These are phyloP conservation scores for Fusarium fujikuroi DNA, from an alignment of 2,329 filamentous ascomycete genomes.

Conservation along the genomic window DNA sequence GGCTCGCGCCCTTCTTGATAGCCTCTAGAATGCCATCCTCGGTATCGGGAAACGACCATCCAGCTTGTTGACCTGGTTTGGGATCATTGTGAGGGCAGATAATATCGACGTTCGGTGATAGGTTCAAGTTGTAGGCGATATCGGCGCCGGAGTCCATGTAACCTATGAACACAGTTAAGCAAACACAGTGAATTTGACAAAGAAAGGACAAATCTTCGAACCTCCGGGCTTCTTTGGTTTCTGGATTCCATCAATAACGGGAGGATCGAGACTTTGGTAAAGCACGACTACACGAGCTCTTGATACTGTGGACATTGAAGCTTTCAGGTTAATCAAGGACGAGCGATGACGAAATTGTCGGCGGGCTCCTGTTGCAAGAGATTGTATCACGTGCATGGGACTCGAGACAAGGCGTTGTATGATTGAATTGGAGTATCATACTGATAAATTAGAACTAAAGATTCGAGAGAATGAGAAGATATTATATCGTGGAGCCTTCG, in stretches of 20 bases:
- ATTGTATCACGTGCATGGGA: neutral
- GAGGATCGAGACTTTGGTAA: constrained; percentile 59
- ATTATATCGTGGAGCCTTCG: neutral
- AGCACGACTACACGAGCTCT: constrained; percentile 54
- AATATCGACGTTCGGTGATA: constrained; percentile 22
- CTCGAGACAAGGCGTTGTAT: neutral
- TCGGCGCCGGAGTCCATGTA: constrained; percentile 37
- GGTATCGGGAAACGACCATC: constrained; percentile 35
- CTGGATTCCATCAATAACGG: constrained; percentile 57
- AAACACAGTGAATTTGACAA: neutral
- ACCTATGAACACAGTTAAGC: constrained; percentile 1
- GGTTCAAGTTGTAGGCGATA: constrained; percentile 34
- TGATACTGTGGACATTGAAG: neutral
- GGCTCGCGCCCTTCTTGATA: constrained; percentile 53
- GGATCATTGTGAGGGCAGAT: constrained; percentile 9
- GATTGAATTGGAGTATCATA: neutral
- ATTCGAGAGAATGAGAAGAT: neutral
- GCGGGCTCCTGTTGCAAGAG: neutral
- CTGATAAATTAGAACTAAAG: too few species aligned
- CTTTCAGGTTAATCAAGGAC: neutral
- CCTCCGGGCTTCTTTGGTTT: constrained; percentile 61
- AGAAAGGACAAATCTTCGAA: neutral
- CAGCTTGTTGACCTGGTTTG: constrained; percentile 14
- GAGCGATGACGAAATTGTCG: neutral
- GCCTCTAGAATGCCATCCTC: constrained; percentile 44